Evolutionary conservation across 2,329 filamentous ascomycete genomes (phyloP).

Genomic region (Fusarium veterinarium): DNA sequence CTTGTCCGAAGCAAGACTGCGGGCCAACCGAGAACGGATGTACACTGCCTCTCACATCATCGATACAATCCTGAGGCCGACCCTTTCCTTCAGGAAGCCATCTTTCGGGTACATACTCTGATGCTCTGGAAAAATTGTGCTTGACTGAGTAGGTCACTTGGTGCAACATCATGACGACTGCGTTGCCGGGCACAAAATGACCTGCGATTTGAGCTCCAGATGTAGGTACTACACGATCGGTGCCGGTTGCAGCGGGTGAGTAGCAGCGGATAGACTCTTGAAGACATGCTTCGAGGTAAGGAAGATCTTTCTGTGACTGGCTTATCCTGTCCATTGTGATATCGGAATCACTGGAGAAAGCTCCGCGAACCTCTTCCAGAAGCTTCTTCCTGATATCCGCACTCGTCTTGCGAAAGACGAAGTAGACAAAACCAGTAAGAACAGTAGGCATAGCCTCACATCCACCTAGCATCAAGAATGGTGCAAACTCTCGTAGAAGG

Average conservation of each 20-base stretch:
- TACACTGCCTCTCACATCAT: not conserved
- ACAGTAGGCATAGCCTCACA: conserved; percentile 3
- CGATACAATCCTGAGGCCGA: not conserved
- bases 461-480: not conserved
- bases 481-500: not conserved
- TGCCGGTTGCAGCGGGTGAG: not conserved
- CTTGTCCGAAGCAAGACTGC: conserved; percentile 1
- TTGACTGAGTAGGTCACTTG: not conserved
- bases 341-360: not conserved
- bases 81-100: not conserved
- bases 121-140: not conserved
- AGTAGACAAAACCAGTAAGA: not conserved
- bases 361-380: not conserved
- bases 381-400: not conserved
- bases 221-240: not conserved
- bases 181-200: not conserved
- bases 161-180: not conserved
- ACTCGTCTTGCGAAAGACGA: not conserved
- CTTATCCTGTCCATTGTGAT: not conserved
- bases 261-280: conserved; percentile 4
- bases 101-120: not conserved
- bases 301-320: not conserved
- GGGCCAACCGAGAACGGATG: not conserved
- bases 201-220: not conserved
- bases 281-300: not conserved